These are phyloP conservation scores for Alloteropsis angusta DNA, from an alignment of 202 grass and related monocot genomes.

Conservation along the genomic window DNA sequence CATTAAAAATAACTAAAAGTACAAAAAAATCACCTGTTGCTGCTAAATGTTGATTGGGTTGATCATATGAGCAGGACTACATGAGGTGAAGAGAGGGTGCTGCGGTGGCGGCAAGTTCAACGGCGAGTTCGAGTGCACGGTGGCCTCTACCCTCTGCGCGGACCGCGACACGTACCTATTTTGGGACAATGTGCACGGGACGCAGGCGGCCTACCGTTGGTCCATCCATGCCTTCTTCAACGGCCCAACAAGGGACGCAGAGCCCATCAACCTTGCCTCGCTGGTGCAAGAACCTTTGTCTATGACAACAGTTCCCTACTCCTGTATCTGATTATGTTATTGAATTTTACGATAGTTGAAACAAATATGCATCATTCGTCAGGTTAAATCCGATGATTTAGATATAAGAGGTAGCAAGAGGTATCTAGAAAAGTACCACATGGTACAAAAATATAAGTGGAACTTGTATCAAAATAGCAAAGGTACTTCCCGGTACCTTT, in stretches of 20 bases:
- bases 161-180: constrained; percentile 44
- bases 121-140: constrained; percentile 13
- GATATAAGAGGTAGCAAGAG: no score
- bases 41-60: background rate
- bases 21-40: no score
- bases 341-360: no score
- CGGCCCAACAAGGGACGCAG: constrained; percentile 2
- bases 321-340: no score
- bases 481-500: no score
- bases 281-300: background rate
- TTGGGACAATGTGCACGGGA: constrained; percentile 60
- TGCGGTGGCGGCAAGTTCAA: constrained; percentile 43
- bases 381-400: no score
- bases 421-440: no score
- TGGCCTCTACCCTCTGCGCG: constrained; percentile 8
- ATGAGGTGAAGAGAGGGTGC: constrained; percentile 21
- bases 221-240: constrained; percentile 12
- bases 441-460: no score
- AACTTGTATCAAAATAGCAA: no score
- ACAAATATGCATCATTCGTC: no score
- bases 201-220: constrained; percentile 22
- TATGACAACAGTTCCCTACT: background rate
- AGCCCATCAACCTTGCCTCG: constrained; percentile 41
- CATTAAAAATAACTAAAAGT: no score
- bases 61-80: background rate